Evolutionary conservation across 352 stramenopile genomes (phyloP), one percentile per base, ranked within the genome.

Genomic region (Phytopythium boreale): DNA sequence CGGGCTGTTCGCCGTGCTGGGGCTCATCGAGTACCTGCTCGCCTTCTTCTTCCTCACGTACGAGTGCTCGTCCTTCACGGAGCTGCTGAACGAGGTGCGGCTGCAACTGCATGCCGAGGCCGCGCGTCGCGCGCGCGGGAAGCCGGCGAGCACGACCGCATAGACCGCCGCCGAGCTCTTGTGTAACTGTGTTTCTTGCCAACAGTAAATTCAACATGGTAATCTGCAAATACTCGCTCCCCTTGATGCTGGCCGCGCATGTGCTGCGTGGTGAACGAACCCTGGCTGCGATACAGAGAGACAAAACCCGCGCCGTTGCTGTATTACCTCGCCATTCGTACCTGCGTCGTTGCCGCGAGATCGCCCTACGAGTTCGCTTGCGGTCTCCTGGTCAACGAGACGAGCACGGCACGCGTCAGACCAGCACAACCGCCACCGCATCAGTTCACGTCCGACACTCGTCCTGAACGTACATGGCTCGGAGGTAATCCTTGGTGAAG

Each of bases 41-140:
- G 74, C 83, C 39, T 92, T 93, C 72, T 93, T 85, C 70, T 84
- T 91, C 57, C 68, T 91, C 46, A 92, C 85, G 44, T 81, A 92
- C 50, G 85, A 93, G 72, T 90, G 81, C 68, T 91, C 85, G 56
- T 83, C 79, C 43, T 93, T 93, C 70, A 92, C 80, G 19, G 83
- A 93, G 67, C 65, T 93, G 14, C 67, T 69, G 34, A 91, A 86
- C 70, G 70, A 93, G 64, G 78, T 87, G 60, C 76, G 84, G 17
- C 69, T 93, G 22, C 81, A 90, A 36, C 63, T 86, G 24, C 66
- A 90, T 49, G 71, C 63, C 8, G 64, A 79, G 52, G 60, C 69
- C 14, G 52, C 57, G 52, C 27, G 51, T 7, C 8, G 6, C 51
- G 51, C 14, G 55, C 29, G 12, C 1, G 47, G 14, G 8, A 31